Conservation (phyloP, 257 asterid genomes). For the Scutellaria barbata region DNA sequence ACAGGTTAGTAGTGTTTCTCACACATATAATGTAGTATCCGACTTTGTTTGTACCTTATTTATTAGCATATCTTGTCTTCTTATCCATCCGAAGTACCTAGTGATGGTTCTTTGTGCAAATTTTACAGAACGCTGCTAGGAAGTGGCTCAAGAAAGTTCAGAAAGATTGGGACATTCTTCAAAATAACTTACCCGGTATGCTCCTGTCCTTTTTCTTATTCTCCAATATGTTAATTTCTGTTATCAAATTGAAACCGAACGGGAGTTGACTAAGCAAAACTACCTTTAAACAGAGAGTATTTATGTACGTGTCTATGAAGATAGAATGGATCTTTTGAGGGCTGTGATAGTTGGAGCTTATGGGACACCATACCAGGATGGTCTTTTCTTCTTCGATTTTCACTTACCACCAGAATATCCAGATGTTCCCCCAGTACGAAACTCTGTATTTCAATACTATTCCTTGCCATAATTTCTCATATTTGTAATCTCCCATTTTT, state of each 20-base stretch:
- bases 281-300: conserved; percentile 70
- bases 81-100: conserved; percentile 10
- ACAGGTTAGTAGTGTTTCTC: conserved; percentile 61
- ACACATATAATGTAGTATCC: conserved; percentile 14
- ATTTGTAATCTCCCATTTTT: conserved; percentile 16
- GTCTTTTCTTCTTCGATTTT: conserved; percentile 96
- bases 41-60: conserved; percentile 13
- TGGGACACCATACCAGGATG: conserved; percentile 99
- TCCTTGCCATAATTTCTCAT: conserved; percentile 8
- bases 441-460: conserved; percentile 24
- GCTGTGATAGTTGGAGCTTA: conserved; percentile 98
- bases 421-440: conserved; percentile 90
- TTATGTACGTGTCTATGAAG: conserved; percentile 94
- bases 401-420: conserved; percentile 96
- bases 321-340: conserved; percentile 97
- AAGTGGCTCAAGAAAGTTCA: conserved; percentile 98
- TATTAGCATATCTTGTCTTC: neutral
- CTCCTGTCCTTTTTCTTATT: conserved; percentile 28
- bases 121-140: conserved; percentile 78
- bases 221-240: conserved; percentile 27
- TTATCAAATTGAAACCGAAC: conserved; percentile 29
- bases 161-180: conserved; percentile 97
- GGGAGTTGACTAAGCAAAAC: conserved; percentile 19
- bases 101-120: conserved; percentile 3
- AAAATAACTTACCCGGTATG: conserved; percentile 92